Percentiles rank a stretch among this genome's conserved stretches.
Conservation (phyloP, 306 rosid genomes). For the Bauhinia variegata region DNA sequence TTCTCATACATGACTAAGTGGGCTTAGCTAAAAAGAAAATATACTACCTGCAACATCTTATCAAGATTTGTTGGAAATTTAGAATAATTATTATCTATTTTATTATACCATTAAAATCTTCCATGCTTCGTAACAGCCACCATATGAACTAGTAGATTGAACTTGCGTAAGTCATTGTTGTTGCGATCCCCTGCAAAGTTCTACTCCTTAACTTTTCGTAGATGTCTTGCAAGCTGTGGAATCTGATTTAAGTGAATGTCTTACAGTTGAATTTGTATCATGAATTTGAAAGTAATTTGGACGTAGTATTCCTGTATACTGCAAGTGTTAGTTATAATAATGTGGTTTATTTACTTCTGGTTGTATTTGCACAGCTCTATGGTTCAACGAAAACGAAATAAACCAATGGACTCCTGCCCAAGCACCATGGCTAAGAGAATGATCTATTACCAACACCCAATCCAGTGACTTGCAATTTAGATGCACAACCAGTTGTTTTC, state of each 20-base stretch:
- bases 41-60: background rate
- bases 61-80: background rate
- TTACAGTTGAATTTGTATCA: constrained; percentile 14
- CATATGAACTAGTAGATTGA: constrained; percentile 9
- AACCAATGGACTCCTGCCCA: constrained; percentile 74
- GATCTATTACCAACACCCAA: constrained; percentile 36
- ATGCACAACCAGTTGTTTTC: constrained; percentile 28
- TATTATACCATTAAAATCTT: background rate
- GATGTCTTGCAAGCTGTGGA: constrained; percentile 22
- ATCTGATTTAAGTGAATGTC: too few species aligned
- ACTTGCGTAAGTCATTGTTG: too few species aligned
- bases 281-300: background rate
- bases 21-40: too few species aligned
- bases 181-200: too few species aligned
- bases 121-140: constrained; percentile 9
- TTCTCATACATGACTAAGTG: too few species aligned
- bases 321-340: background rate
- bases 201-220: constrained; percentile 5
- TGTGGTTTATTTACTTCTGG: constrained; percentile 17
- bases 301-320: background rate
- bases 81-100: constrained; percentile 3
- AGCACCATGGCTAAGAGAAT: constrained; percentile 83
- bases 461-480: constrained; percentile 32
- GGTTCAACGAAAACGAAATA: constrained; percentile 93
- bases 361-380: constrained; percentile 63